Evolutionary conservation across 345 rosid species (phyloP).

Genomic region (Cardiospermum halicacabum): DNA sequence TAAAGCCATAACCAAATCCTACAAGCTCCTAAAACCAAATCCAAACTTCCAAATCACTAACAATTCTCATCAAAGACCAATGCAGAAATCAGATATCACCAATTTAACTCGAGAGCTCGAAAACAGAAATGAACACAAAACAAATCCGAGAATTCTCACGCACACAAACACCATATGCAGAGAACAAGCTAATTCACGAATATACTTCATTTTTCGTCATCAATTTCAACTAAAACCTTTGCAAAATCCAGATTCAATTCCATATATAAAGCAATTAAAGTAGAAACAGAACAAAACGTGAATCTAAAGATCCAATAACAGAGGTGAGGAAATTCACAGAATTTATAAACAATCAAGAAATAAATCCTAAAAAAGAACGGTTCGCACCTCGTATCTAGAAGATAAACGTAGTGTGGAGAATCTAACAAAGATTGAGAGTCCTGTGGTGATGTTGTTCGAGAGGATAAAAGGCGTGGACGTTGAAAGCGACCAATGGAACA

Average conservation of each 20-base stretch:
- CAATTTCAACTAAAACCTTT: background rate
- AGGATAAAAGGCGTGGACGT: background rate
- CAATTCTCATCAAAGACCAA: background rate
- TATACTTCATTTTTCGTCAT: background rate
- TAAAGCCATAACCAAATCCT: background rate
- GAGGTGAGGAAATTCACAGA: no score
- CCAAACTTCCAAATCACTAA: background rate
- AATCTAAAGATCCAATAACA: background rate
- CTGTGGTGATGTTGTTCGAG: background rate
- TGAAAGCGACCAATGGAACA: conserved; percentile 7
- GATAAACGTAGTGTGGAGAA: conserved; percentile 1
- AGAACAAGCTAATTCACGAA: no score
- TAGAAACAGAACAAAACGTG: background rate
- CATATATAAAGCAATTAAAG: background rate
- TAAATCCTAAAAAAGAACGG: background rate
- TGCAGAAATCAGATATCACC: background rate
- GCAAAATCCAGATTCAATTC: background rate
- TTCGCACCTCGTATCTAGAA: conserved; percentile 13
- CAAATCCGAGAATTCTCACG: background rate
- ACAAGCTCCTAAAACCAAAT: background rate
- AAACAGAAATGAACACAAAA: background rate
- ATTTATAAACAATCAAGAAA: background rate
- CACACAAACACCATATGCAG: background rate
- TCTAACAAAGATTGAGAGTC: background rate
- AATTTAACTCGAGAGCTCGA: background rate